These are phyloP conservation scores for Colletotrichum noveboracense DNA, from an alignment of 2,329 filamentous ascomycete species.

Conservation along the genomic window DNA sequence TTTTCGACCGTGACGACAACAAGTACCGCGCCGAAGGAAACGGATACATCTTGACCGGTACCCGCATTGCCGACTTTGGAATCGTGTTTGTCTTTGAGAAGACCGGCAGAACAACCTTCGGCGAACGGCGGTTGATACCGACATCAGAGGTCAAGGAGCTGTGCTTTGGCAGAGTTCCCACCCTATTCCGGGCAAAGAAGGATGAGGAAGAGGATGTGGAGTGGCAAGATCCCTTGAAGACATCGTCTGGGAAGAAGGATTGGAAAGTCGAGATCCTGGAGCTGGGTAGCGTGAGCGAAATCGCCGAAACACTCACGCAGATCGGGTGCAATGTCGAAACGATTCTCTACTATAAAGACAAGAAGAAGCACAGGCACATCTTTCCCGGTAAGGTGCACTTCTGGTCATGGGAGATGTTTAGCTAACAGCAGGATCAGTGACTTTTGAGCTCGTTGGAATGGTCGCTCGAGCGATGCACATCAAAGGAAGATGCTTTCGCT, in stretches of 20 bases:
- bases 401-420: too few species aligned
- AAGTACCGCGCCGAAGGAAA: slow-evolving; percentile 41
- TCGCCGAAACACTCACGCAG: slow-evolving; percentile 39
- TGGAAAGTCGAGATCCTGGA: neutral
- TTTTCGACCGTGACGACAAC: slow-evolving; percentile 40
- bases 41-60: slow-evolving; percentile 36
- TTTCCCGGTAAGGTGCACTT: slow-evolving; percentile 20
- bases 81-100: slow-evolving; percentile 43
- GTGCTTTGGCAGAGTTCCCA: slow-evolving; percentile 40
- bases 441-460: slow-evolving; percentile 47
- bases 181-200: too few species aligned
- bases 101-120: slow-evolving; percentile 38
- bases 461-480: slow-evolving; percentile 40
- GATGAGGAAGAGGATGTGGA: neutral
- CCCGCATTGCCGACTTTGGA: slow-evolving; percentile 36
- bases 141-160: slow-evolving; percentile 40
- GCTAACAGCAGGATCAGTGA: slow-evolving; percentile 23
- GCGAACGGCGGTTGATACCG: slow-evolving; percentile 40
- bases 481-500: slow-evolving; percentile 39
- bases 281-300: slow-evolving; percentile 29
- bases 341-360: slow-evolving; percentile 29
- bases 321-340: slow-evolving; percentile 42
- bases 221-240: neutral
- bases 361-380: slow-evolving; percentile 24
- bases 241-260: neutral